Percentiles rank a stretch among this genome's conserved stretches.
Evolutionary conservation across 352 stramenopile species (phyloP).

Genomic region (Phytophthora colocasiae): DNA sequence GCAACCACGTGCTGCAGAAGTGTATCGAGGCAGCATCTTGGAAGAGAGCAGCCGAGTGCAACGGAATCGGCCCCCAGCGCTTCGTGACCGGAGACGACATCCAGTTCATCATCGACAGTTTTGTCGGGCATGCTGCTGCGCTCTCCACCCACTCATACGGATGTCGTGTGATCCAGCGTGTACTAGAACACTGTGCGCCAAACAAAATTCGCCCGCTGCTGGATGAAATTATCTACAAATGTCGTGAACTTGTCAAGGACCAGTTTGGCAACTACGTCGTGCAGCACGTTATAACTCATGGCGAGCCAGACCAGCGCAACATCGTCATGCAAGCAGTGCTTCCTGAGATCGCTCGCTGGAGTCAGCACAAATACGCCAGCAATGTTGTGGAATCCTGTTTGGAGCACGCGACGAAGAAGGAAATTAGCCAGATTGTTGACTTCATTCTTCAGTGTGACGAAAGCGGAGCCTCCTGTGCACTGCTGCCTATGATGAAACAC

Average conservation of each 20-base stretch:
- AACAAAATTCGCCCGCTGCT: constrained; percentile 93
- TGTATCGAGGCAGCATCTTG: constrained; percentile 93
- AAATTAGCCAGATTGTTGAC: constrained; percentile 84
- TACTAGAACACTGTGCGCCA: constrained; percentile 95
- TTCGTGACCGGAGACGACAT: constrained; percentile 89
- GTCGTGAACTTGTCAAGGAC: constrained; percentile 91
- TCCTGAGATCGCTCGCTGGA: constrained; percentile 90
- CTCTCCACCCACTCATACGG: constrained; percentile 98
- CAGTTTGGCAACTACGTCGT: constrained; percentile 99
- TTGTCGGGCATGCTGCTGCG: constrained; percentile 91
- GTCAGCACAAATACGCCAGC: constrained; percentile 95
- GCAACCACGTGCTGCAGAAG: constrained; percentile 99
- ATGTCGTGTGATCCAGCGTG: constrained; percentile 98
- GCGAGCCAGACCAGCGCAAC: constrained; percentile 80
- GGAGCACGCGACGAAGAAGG: constrained; percentile 83
- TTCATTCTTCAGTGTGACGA: constrained; percentile 83
- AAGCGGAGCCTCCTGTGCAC: constrained; percentile 66
- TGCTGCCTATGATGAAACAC: constrained; percentile 96
- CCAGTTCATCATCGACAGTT: constrained; percentile 98
- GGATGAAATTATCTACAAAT: constrained; percentile 94
- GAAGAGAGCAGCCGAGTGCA: constrained; percentile 39
- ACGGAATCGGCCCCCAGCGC: constrained; percentile 26
- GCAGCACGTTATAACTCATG: constrained; percentile 97
- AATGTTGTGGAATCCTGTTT: constrained; percentile 97
- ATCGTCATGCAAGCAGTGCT: constrained; percentile 89